Base-by-base conservation (phyloP, 225 moss, liverwort and hornwort genomes). In the Neckera pumila region DNA sequence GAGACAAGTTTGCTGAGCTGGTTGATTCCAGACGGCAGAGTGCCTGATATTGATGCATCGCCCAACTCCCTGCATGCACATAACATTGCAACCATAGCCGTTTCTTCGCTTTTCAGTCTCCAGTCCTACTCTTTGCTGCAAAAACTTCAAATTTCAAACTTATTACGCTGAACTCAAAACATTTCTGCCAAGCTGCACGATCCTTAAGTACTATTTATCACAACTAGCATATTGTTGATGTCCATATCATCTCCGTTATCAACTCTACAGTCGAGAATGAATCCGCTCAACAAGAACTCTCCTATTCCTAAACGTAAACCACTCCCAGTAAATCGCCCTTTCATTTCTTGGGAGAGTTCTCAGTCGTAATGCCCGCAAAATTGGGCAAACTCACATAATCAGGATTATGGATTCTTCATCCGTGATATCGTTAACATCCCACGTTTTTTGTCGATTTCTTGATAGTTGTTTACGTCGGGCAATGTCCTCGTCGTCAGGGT, bases 21-120 rank as follows among this genome's bases (percentile, higher is more conserved):
- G 9, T 2, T 54, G 59, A 90, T 85, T 75, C 30, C 87, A 83
- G 85, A 6, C 36, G 90, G 90, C 23, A 90, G 69, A 76, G 9
- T 67, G 85, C 90, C 90, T 60, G 42, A 76, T 80, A 85, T 74
- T 45, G 82, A 88, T 88, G 90, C 85, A 70, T 86, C 76, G 16
- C 42, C 36, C 85, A 90, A 88, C 53, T 84, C 75, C 76, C 90
- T n/a, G n/a, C n/a, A n/a, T 90, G 85, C 60, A 51, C 67, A 69
- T 60, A 27, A 28, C 51, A 73, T 25, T 34, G 49, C 36, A 80
- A 58, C 21, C 25, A 74, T 51, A 79, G 79, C 33, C 84, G 69
- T 49, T 83, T 34, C 16, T 77, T 22, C 36, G 30, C 80, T 69
- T 80, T 36, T 64, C 45, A 79, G 58, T 63, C 62, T 80, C 59